Conservation (phyloP, 768 basidiomycete genomes). For the Lyophyllum decastes region DNA sequence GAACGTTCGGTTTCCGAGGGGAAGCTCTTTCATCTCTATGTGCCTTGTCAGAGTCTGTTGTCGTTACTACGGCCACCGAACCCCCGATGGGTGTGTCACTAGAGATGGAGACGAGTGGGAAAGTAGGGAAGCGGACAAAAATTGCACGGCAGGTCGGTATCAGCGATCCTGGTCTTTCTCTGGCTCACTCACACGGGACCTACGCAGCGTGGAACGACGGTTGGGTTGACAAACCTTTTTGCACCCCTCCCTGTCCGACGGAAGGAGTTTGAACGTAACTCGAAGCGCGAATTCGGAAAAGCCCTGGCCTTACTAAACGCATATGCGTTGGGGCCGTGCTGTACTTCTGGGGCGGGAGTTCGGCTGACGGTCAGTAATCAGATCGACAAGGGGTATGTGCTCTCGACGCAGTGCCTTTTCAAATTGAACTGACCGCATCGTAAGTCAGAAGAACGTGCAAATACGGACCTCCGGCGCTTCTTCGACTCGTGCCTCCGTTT, state of each 20-base stretch:
- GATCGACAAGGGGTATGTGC: conserved; percentile 65
- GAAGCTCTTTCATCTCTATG: conserved; percentile 96
- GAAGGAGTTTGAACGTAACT: conserved; percentile 88
- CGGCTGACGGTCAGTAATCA: conserved; percentile 75
- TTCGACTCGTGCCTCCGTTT: conserved; percentile 62
- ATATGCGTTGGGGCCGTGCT: conserved; percentile 89
- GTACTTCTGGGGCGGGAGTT: conserved; percentile 63
- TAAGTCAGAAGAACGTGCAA: conserved; percentile 66
- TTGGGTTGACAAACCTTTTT: conserved; percentile 73
- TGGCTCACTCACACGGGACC: neutral
- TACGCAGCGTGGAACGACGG: conserved; percentile 82
- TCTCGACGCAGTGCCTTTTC: neutral
- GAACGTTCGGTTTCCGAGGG: conserved; percentile 93
- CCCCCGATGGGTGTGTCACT: conserved; percentile 81
- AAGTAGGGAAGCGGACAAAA: conserved; percentile 54
- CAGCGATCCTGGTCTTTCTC: neutral
- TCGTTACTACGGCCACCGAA: conserved; percentile 72
- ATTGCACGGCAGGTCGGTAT: conserved; percentile 79
- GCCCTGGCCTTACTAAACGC: conserved; percentile 80
- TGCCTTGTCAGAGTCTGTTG: conserved; percentile 71
- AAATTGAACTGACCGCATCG: neutral
- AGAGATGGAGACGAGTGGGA: conserved; percentile 71
- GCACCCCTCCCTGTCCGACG: conserved; percentile 83
- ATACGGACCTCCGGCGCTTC: conserved; percentile 72
- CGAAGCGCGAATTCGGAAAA: conserved; percentile 88